Evolutionary conservation across 768 basidiomycete species (phyloP).

Genomic region (Rubroboletus satanas): DNA sequence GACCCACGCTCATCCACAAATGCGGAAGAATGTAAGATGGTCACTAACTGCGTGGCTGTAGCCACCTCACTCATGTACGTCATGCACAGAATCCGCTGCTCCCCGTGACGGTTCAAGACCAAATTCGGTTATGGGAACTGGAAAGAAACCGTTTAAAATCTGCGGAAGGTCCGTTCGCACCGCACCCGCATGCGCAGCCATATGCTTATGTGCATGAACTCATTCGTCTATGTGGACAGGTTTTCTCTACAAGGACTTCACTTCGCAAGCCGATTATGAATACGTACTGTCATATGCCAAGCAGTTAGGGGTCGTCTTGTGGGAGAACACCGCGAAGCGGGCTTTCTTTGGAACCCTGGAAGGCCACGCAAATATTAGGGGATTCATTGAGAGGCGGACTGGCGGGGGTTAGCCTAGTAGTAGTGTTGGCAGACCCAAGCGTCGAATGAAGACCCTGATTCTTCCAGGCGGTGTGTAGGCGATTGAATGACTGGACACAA

Average conservation of each 20-base stretch:
- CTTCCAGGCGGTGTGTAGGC: constrained; percentile 4
- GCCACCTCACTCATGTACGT: constrained; percentile 15
- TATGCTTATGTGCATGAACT: constrained; percentile 4
- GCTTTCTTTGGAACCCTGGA: constrained; percentile 82
- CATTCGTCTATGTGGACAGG: constrained; percentile 42
- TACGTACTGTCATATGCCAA: constrained; percentile 82
- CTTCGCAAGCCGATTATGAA: constrained; percentile 83
- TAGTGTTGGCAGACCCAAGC: neutral
- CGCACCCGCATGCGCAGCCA: constrained; percentile 7
- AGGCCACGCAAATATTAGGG: constrained; percentile 73
- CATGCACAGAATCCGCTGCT: constrained; percentile 75
- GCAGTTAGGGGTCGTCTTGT: constrained; percentile 75
- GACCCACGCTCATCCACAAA: constrained; percentile 95
- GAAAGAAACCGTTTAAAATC: constrained; percentile 90
- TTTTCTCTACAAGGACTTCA: constrained; percentile 85
- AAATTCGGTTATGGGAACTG: constrained; percentile 95
- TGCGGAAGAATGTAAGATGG: constrained; percentile 80
- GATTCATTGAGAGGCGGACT: constrained; percentile 73
- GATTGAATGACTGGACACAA: neutral
- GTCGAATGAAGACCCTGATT: constrained; percentile 2
- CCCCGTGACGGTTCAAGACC: constrained; percentile 97
- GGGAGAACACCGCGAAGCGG: constrained; percentile 71
- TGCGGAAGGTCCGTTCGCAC: constrained; percentile 63
- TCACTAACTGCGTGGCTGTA: constrained; percentile 7
- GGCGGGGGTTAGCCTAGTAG: constrained; percentile 28